phyloP scores from a whole-genome alignment of 2,329 filamentous ascomycete species.

The Chrysoporthe cubensis region DNA sequence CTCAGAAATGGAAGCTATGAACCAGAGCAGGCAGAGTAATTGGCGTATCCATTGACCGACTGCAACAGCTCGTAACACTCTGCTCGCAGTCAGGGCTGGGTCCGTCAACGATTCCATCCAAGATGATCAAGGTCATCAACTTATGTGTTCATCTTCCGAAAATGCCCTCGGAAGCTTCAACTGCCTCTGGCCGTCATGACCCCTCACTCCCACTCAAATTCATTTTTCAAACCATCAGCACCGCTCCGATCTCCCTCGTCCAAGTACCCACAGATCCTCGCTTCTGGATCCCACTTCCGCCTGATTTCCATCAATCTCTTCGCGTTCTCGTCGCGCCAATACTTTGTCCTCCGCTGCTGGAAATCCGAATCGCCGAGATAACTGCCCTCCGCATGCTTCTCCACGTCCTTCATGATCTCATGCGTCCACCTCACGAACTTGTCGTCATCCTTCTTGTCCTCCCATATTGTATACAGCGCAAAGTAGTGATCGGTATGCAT shows the following conservation, averaged over 20 bases:
- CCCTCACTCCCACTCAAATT: slow-evolving; percentile 40
- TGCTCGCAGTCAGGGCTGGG: too few relatives aligned
- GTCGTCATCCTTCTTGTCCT: slow-evolving; percentile 49
- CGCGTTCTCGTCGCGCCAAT: slow-evolving; percentile 51
- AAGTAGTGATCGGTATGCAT: slow-evolving; percentile 62
- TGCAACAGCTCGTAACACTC: too few relatives aligned
- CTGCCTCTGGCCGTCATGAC: neutral
- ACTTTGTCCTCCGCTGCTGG: slow-evolving; percentile 48
- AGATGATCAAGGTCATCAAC: neutral
- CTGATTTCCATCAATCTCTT: slow-evolving; percentile 47
- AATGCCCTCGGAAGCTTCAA: too few relatives aligned
- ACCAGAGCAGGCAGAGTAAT: too few relatives aligned
- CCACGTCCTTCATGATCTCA: slow-evolving; percentile 44
- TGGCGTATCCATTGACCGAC: too few relatives aligned
- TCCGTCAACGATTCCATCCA: neutral
- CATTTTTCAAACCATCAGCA: slow-evolving; percentile 46
- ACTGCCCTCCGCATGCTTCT: slow-evolving; percentile 49
- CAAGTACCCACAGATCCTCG: slow-evolving; percentile 49
- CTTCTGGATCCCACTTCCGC: slow-evolving; percentile 48
- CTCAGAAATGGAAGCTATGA: too few relatives aligned
- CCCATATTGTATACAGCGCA: slow-evolving; percentile 56
- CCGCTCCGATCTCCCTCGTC: slow-evolving; percentile 48
- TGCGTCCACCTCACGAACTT: slow-evolving; percentile 49
- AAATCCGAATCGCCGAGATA: slow-evolving; percentile 61
- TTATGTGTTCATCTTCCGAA: too few relatives aligned